Percentiles rank a stretch among this genome's conserved stretches.
phyloP scores from a whole-genome alignment of 441 rosid species.

The Jatropha podagrica region DNA sequence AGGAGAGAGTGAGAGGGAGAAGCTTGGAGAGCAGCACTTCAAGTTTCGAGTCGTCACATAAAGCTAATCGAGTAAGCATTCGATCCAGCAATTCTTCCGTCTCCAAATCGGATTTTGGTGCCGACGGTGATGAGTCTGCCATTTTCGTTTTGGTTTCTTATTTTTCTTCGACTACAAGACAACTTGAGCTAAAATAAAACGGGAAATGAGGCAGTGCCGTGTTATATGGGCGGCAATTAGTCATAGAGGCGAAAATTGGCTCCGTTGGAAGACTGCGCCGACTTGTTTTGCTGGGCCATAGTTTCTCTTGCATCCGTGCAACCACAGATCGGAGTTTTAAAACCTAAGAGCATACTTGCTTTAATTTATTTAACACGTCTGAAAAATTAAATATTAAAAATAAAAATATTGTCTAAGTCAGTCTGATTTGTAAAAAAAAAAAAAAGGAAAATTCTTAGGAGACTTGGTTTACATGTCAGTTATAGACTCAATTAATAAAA shows the following conservation, averaged over 20 bases:
- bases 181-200: not conserved
- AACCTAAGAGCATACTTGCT: too few relatives aligned
- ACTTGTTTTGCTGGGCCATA: too few relatives aligned
- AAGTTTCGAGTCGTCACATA: slow-evolving; percentile 88
- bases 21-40: slow-evolving; percentile 67
- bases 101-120: slow-evolving; percentile 61
- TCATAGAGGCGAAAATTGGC: not conserved
- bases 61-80: slow-evolving; percentile 86
- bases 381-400: too few relatives aligned
- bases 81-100: slow-evolving; percentile 90
- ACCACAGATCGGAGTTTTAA: too few relatives aligned
- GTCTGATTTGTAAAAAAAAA: too few relatives aligned
- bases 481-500: too few relatives aligned
- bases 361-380: too few relatives aligned
- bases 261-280: not conserved
- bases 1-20: slow-evolving; percentile 75
- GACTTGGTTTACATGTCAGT: too few relatives aligned
- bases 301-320: too few relatives aligned
- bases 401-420: too few relatives aligned
- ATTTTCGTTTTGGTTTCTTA: slow-evolving; percentile 8
- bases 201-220: not conserved
- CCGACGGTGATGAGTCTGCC: slow-evolving; percentile 54
- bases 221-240: not conserved
- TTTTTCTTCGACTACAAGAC: slow-evolving; percentile 22
- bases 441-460: too few relatives aligned